These are phyloP conservation scores for Salicornia ramosissima DNA, from an alignment of 148 eudicot genomes.

Conservation along the genomic window DNA sequence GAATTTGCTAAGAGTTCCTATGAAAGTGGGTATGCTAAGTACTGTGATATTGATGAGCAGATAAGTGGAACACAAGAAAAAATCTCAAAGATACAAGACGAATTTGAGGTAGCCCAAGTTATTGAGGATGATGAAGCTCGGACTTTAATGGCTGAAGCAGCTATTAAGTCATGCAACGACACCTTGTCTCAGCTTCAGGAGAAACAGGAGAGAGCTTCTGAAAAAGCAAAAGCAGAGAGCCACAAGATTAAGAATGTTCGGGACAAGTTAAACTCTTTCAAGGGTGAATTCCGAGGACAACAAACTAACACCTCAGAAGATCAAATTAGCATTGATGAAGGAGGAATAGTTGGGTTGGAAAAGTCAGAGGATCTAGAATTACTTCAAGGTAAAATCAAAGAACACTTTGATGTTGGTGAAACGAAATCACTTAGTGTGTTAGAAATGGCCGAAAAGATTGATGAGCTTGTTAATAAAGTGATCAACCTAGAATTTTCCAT, in stretches of 20 bases:
- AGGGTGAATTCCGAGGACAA: slow-evolving; percentile 28
- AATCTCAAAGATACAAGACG: slow-evolving; percentile 71
- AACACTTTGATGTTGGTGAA: slow-evolving; percentile 39
- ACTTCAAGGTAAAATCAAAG: slow-evolving; percentile 39
- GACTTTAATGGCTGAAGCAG: slow-evolving; percentile 77
- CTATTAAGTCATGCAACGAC: slow-evolving; percentile 70
- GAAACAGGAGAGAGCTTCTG: slow-evolving; percentile 52
- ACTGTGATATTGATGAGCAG: slow-evolving; percentile 63
- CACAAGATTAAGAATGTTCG: slow-evolving; percentile 53
- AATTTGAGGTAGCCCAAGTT: slow-evolving; percentile 50
- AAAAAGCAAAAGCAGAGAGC: slow-evolving; percentile 50
- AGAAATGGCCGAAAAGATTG: slow-evolving; percentile 72
- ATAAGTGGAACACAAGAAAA: slow-evolving; percentile 60
- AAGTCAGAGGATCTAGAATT: slow-evolving; percentile 37
- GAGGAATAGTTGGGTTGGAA: slow-evolving; percentile 3
- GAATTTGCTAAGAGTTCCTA: slow-evolving; percentile 85
- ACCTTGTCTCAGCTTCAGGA: slow-evolving; percentile 59
- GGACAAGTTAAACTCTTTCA: slow-evolving; percentile 47
- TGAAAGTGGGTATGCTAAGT: slow-evolving; percentile 67
- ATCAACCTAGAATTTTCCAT: slow-evolving; percentile 66
- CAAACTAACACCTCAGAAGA: slow-evolving; percentile 17
- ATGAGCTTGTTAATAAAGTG: slow-evolving; percentile 82
- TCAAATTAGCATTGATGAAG: slow-evolving; percentile 12
- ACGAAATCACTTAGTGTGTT: slow-evolving; percentile 42
- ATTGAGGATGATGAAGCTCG: slow-evolving; percentile 84